Evolutionary conservation across 257 asterid species (phyloP).

Genomic region (Gentiana macrophylla): DNA sequence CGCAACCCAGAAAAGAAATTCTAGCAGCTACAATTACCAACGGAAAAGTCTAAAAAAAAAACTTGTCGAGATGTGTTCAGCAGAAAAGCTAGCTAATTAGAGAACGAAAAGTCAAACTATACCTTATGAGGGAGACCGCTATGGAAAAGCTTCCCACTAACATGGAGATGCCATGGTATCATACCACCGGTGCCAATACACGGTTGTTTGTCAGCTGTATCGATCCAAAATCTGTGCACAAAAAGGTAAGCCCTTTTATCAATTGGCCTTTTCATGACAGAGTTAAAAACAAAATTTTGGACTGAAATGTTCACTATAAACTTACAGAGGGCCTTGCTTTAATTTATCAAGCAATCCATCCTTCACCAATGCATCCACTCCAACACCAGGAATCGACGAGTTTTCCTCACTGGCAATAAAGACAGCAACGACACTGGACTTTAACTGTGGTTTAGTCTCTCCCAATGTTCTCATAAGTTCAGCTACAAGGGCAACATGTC

Average conservation of each 20-base stretch:
- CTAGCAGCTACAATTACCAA: neutral
- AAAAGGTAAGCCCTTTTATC: conserved; percentile 4
- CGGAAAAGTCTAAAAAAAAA: neutral
- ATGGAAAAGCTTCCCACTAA: conserved; percentile 86
- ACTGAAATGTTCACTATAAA: conserved; percentile 1
- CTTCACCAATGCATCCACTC: conserved; percentile 90
- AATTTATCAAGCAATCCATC: conserved; percentile 71
- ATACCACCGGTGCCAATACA: conserved; percentile 98
- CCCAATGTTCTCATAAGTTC: conserved; percentile 78
- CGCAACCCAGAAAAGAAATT: neutral
- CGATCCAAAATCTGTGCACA: conserved; percentile 81
- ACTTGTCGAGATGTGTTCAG: neutral
- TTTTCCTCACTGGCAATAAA: conserved; percentile 98
- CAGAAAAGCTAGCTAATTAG: conserved; percentile 1
- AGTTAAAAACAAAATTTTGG: neutral
- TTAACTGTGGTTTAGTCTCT: conserved; percentile 65
- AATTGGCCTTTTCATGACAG: neutral
- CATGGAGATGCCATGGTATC: conserved; percentile 91
- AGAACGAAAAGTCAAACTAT: neutral
- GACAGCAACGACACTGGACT: conserved; percentile 87
- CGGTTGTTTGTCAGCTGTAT: conserved; percentile 99
- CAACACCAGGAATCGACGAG: conserved; percentile 93
- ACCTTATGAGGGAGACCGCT: conserved; percentile 97
- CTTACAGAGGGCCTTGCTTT: conserved; percentile 88
- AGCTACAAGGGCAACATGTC: conserved; percentile 93